Evolutionary conservation across 495 filamentous ascomycete species (phyloP), one percentile per base, ranked within the genome.

Genomic region (Daldinia vernicosa): DNA sequence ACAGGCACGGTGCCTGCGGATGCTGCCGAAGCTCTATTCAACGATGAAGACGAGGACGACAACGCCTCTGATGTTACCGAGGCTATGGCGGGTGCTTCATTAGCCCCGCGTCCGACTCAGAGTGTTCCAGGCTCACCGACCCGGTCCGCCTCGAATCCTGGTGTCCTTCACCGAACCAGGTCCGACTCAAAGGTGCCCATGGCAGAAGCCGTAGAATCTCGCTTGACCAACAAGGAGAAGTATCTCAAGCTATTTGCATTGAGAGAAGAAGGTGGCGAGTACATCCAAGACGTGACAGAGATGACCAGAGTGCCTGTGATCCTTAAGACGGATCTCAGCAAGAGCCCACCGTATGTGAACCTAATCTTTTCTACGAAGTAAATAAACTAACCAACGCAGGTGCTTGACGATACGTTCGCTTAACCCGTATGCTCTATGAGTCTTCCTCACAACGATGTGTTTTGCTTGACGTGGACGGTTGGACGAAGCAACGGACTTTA

Each of bases 241-340:
- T 98, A 98, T 80, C 78, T 97, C 66, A 92, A 90, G 74, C 84
- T 93, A 55, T 98, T 99, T 84, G 90, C 89, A 72, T 83, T 99
- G 72, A 84, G 96, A 50, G 96, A 99, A 75, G 93, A 96, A 81
- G 91, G 91, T 68, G 94, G 96, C 35, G 93, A 98, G 60, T 94
- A 96, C 82, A 97, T 99, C 74, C 95, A 99, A 79, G 95, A 98
- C 78, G 94, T 99, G 67, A 93, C 89, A 27, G 95, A 99, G 86
- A 97, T 99, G 93, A 95, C 93, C 37, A 86, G 94, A 61, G 93
- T 99, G 56, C 95, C 95, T 3, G 92, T 99, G 64, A 97, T 98
- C 74, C 82, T 99, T 57, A 99, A 98, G 89, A 99, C 95, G 35
- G 95, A 99, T 81, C 86, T 99, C 74, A 92, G 86, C 84, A 99